Evolutionary conservation across 2,329 filamentous ascomycete genomes (phyloP), one percentile per base, ranked within the genome.

Genomic region (Monosporascus sp.): DNA sequence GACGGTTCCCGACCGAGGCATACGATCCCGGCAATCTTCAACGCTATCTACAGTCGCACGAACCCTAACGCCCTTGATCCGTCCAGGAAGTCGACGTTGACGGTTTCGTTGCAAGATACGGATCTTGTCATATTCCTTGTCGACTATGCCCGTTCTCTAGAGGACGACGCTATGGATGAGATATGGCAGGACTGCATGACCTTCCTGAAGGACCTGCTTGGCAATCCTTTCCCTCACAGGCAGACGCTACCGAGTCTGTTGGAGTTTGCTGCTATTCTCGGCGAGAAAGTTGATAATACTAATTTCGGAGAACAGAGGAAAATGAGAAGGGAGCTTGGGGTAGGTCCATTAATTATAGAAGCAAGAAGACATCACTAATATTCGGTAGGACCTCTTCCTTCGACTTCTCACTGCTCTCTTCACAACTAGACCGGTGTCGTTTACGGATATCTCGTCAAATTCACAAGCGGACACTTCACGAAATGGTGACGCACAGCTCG

Each of bases 111-210:
- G 9, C 85, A 85, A 51, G 91, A 97, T 64, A 82, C 84, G 0
- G 92, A 97, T 64, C 76, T 99, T 11, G 90, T 93, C 8, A 83
- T 88, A 8, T 99, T 99, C 69, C 73, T 97, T 45, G 89, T 96
- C 7, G 89, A 94, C 57, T 99, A 99, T 69, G 87, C 91, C 0
- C 83, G 83, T 31, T 94, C 92, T 0, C 78, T 97, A 14, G 94
- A 99, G 65, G 94, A 99, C 64, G 94, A 99, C 74, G 89, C 94
- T 17, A 93, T 97, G 81, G 94, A 99, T 64, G 94, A 99, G 71
- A 96, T 99, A 48, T 99, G 94, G 94, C 81, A 86, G 41, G 93
- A 99, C 67, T 99, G 93, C 69, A 91, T 92, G 64, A 83, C 87
- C 0, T 99, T 99, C 69, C 71, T 97, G 56, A 88, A 86, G 58